phyloP scores from a whole-genome alignment of 176 grass and related monocot species.

The Themeda triandra region DNA sequence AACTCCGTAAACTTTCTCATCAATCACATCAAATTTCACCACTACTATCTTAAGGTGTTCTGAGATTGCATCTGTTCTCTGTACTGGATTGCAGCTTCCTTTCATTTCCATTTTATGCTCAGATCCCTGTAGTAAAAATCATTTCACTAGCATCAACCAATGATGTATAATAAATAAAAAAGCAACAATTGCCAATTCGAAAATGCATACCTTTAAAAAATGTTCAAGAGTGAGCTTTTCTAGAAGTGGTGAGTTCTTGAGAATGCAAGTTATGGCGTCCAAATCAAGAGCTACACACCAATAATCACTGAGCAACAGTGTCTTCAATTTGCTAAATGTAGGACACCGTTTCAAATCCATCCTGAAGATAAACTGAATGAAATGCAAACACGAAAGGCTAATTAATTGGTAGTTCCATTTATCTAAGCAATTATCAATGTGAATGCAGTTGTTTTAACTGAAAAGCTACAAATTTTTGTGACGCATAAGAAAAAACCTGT shows the following conservation, averaged over 20 bases:
- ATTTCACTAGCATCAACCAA: not conserved
- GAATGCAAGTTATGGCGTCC: constrained; percentile 1
- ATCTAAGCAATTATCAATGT: not conserved
- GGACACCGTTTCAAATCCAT: constrained; percentile 14
- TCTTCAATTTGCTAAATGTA: constrained; percentile 33
- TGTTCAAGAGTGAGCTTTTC: constrained; percentile 26
- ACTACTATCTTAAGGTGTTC: not conserved
- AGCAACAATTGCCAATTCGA: not conserved
- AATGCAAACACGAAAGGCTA: not conserved
- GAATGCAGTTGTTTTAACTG: not conserved
- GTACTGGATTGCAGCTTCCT: not conserved
- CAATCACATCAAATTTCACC: not conserved
- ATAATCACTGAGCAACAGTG: not conserved
- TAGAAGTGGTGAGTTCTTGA: constrained; percentile 13
- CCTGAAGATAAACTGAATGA: constrained; percentile 17
- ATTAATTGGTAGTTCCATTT: not conserved
- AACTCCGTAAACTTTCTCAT: not conserved
- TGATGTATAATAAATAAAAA: not conserved
- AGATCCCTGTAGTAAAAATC: not conserved
- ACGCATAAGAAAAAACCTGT: not conserved
- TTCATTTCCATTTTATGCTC: not conserved
- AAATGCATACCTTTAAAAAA: not conserved
- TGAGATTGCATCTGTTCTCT: not conserved
- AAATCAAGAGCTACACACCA: constrained; percentile 2
- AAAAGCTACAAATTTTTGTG: not conserved